Evolutionary conservation across 495 filamentous ascomycete genomes (phyloP).

Genomic region (Hyphodiscus hymeniophilus): DNA sequence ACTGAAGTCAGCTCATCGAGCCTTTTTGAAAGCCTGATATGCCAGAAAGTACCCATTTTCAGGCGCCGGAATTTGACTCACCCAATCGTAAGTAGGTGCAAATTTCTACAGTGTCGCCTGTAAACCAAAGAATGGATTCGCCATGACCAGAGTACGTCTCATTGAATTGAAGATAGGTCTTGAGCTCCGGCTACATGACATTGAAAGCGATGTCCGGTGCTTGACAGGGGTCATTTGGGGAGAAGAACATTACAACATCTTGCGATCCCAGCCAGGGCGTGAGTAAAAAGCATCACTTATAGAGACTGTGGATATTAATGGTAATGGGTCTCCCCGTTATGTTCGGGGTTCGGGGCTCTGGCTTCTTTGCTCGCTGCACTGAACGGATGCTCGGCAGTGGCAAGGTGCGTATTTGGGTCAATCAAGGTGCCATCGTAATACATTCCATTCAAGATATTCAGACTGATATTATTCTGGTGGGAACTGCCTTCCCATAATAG

Average conservation of each 20-base stretch:
- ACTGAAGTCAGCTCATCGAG: background rate
- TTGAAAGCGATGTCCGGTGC: conserved; percentile 22
- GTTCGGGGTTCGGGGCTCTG: background rate
- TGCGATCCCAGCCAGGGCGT: conserved; percentile 25
- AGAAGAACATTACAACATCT: conserved; percentile 26
- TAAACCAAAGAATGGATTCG: conserved; percentile 29
- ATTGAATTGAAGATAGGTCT: conserved; percentile 30
- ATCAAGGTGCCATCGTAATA: conserved; percentile 31
- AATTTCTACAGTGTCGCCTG: conserved; percentile 19
- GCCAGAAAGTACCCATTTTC: conserved; percentile 25
- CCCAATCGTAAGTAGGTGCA: conserved; percentile 27
- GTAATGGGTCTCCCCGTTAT: too few relatives aligned
- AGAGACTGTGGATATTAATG: conserved; percentile 14
- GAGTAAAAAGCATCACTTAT: conserved; percentile 30
- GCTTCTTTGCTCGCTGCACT: conserved; percentile 32
- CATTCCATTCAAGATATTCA: conserved; percentile 29
- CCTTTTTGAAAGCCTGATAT: background rate
- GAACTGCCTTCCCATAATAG: conserved; percentile 31
- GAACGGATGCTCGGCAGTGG: conserved; percentile 27
- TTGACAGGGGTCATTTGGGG: conserved; percentile 19
- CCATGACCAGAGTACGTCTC: conserved; percentile 30
- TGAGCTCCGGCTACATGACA: conserved; percentile 28
- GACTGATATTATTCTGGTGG: conserved; percentile 28
- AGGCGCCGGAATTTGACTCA: conserved; percentile 27
- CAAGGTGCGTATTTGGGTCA: conserved; percentile 26